Percentiles rank a stretch among this genome's conserved stretches.
Conservation (phyloP, 164 flowering plant species). For the Magnolia officinalis region DNA sequence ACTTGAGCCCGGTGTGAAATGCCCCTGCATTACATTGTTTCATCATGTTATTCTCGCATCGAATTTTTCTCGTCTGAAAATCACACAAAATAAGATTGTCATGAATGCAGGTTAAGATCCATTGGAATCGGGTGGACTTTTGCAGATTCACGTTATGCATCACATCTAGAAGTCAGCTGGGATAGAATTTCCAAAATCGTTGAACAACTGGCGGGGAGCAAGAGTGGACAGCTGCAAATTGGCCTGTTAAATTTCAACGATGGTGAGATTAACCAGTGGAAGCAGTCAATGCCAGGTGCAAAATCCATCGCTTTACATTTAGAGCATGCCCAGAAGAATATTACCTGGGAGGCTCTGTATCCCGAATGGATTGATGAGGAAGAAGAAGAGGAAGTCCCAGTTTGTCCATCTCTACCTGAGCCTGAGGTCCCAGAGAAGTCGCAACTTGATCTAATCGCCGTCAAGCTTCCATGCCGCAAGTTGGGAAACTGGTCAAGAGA, state of each 20-base stretch:
- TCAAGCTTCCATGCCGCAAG: conserved; percentile 52
- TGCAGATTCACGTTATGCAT: conserved; percentile 41
- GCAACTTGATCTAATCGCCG: conserved; percentile 43
- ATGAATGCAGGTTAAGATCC: conserved; percentile 36
- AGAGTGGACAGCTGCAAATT: conserved; percentile 20
- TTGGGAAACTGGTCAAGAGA: conserved; percentile 52
- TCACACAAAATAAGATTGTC: background rate
- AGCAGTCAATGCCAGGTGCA: conserved; percentile 21
- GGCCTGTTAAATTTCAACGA: conserved; percentile 50
- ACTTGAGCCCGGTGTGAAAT: too few relatives aligned
- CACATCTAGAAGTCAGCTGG: conserved; percentile 40
- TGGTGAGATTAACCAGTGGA: conserved; percentile 38
- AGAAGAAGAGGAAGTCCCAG: conserved; percentile 48
- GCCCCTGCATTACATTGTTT: too few relatives aligned
- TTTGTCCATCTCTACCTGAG: conserved; percentile 16
- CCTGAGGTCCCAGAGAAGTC: conserved; percentile 22
- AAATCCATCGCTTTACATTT: conserved; percentile 31
- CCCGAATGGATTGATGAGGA: conserved; percentile 77
- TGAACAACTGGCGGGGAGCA: conserved; percentile 16
- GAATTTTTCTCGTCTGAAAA: background rate
- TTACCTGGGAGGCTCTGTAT: conserved; percentile 56
- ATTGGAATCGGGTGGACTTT: conserved; percentile 26
- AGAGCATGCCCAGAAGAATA: conserved; percentile 27
- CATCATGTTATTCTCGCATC: too few relatives aligned
- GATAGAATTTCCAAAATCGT: conserved; percentile 25